phyloP scores from a whole-genome alignment of 768 basidiomycete genomes.

The Boletus barrowsii region DNA sequence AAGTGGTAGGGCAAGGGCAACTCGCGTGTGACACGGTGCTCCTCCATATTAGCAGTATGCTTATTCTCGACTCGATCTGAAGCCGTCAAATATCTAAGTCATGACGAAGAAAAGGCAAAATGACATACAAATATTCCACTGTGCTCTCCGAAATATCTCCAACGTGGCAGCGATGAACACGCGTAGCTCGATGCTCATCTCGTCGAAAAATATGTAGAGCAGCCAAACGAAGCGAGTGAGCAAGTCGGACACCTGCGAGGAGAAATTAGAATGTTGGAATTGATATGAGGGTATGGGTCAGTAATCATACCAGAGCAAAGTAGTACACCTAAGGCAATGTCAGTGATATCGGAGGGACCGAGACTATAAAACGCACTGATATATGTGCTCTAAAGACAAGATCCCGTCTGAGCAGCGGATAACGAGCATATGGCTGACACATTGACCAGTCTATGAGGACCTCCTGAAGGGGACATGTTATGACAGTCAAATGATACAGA shows the following conservation, averaged over 20 bases:
- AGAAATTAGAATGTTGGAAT: not conserved
- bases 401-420: slow-evolving; percentile 69
- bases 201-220: slow-evolving; percentile 60
- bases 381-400: slow-evolving; percentile 67
- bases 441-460: slow-evolving; percentile 92
- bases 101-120: slow-evolving; percentile 1
- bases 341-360: not conserved
- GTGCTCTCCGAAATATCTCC: slow-evolving; percentile 78
- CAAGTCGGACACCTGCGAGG: slow-evolving; percentile 60
- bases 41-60: slow-evolving; percentile 81
- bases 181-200: slow-evolving; percentile 49
- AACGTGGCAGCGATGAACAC: slow-evolving; percentile 66
- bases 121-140: slow-evolving; percentile 87
- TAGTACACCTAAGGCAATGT: slow-evolving; percentile 59
- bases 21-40: slow-evolving; percentile 81
- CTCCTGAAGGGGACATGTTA: slow-evolving; percentile 49
- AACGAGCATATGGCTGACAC: slow-evolving; percentile 50
- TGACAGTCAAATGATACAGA: not conserved
- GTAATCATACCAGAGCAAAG: slow-evolving; percentile 59
- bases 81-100: not conserved
- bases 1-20: slow-evolving; percentile 78
- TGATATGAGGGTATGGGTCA: not conserved
- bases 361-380: slow-evolving; percentile 40
- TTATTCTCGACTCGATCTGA: slow-evolving; percentile 84
- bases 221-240: slow-evolving; percentile 82